A percentile compares a stretch with the other conserved stretches of the same genome.
These are phyloP conservation scores for Pythium monospermum DNA, from an alignment of 352 stramenopile genomes.

Conservation along the genomic window DNA sequence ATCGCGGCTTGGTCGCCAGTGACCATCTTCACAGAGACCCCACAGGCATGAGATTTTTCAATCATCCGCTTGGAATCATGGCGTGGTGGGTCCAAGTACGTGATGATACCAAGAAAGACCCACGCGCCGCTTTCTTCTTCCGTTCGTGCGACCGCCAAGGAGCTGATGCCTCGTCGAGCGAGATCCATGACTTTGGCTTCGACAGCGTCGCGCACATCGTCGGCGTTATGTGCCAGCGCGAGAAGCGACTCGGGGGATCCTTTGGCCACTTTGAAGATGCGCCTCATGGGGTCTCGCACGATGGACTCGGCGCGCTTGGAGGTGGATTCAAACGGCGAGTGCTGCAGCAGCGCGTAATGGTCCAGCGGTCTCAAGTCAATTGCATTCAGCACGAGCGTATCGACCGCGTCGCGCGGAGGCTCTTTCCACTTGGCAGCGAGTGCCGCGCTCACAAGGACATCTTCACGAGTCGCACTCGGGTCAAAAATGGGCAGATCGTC, in stretches of 20 bases:
- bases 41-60: slow-evolving; percentile 82
- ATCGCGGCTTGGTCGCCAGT: slow-evolving; percentile 95
- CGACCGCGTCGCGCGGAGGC: slow-evolving; percentile 89
- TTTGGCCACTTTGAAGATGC: slow-evolving; percentile 93
- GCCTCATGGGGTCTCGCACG: slow-evolving; percentile 67
- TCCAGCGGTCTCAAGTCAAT: slow-evolving; percentile 82
- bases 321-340: slow-evolving; percentile 77
- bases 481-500: slow-evolving; percentile 88
- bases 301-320: slow-evolving; percentile 93
- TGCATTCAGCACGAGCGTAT: slow-evolving; percentile 89
- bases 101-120: slow-evolving; percentile 94
- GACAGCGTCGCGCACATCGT: slow-evolving; percentile 80
- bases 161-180: slow-evolving; percentile 82
- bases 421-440: slow-evolving; percentile 94
- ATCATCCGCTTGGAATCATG: slow-evolving; percentile 94
- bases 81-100: slow-evolving; percentile 94
- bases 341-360: slow-evolving; percentile 78
- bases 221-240: slow-evolving; percentile 61
- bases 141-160: slow-evolving; percentile 83
- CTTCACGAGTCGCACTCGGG: slow-evolving; percentile 69
- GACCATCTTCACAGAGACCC: slow-evolving; percentile 96
- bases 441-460: slow-evolving; percentile 88
- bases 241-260: slow-evolving; percentile 93
- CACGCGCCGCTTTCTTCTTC: slow-evolving; percentile 79
- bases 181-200: slow-evolving; percentile 88